A percentile compares a stretch with the other conserved stretches of the same genome.
phyloP scores from a whole-genome alignment of 192 early-diverging fungal species.

The Coemansia guatemalensis region DNA sequence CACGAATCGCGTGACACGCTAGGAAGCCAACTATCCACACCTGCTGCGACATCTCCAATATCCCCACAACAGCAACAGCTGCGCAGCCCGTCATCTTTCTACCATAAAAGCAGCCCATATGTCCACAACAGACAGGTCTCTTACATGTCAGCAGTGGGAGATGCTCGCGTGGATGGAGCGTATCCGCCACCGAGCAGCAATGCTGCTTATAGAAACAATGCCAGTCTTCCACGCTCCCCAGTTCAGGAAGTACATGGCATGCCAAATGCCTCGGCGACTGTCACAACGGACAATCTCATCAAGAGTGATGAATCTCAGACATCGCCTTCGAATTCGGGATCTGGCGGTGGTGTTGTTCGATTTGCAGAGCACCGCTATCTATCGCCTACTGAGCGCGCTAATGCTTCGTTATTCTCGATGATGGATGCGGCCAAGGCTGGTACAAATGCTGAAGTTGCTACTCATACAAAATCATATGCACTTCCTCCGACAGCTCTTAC shows the following conservation, averaged over 20 bases:
- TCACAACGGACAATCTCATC: too few relatives aligned
- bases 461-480: neutral
- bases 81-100: slow-evolving; percentile 20
- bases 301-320: too few relatives aligned
- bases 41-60: neutral
- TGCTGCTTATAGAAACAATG: too few relatives aligned
- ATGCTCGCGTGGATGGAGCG: neutral
- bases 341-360: too few relatives aligned
- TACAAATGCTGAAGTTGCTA: neutral
- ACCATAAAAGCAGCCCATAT: slow-evolving; percentile 13
- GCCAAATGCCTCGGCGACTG: too few relatives aligned
- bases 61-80: slow-evolving; percentile 7
- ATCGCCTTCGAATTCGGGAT: too few relatives aligned
- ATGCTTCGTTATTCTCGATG: slow-evolving; percentile 43
- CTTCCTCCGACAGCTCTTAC: neutral
- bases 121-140: slow-evolving; percentile 9
- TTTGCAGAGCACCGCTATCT: slow-evolving; percentile 8
- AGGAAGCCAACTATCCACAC: neutral
- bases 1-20: neutral
- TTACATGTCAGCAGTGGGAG: neutral
- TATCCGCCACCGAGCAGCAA: neutral
- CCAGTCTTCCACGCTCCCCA: too few relatives aligned
- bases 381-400: slow-evolving; percentile 27
- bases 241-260: too few relatives aligned
- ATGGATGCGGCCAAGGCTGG: slow-evolving; percentile 13